phyloP scores from a whole-genome alignment of 257 asterid species.

The Scutellaria barbata region DNA sequence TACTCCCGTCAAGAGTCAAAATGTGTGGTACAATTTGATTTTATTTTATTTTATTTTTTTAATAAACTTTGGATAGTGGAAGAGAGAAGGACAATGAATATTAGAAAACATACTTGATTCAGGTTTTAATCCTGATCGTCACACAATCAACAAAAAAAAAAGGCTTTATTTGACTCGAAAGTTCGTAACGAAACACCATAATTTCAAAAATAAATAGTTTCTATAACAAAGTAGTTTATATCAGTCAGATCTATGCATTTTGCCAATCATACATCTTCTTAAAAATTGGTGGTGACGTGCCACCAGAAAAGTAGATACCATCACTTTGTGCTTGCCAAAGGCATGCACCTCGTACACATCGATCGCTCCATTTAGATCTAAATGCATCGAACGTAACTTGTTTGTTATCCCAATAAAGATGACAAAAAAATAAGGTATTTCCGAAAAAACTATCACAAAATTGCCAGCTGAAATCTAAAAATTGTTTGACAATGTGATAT shows the following conservation, averaged over 20 bases:
- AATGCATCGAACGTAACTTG: slow-evolving; percentile 7
- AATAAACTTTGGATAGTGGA: too few relatives aligned
- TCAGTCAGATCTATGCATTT: background rate
- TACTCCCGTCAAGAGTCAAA: too few relatives aligned
- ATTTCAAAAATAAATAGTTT: too few relatives aligned
- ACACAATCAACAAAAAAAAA: too few relatives aligned
- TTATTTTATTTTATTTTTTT: too few relatives aligned
- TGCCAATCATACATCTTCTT: background rate
- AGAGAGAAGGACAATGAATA: too few relatives aligned
- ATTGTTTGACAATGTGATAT: background rate
- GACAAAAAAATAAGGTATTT: slow-evolving; percentile 26
- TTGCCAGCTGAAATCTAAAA: background rate
- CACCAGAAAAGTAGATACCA: slow-evolving; percentile 14
- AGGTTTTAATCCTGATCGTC: too few relatives aligned
- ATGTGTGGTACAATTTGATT: too few relatives aligned
- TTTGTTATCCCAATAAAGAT: slow-evolving; percentile 32
- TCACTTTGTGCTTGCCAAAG: slow-evolving; percentile 13
- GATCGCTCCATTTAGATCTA: background rate
- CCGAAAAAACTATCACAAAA: background rate
- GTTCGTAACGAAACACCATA: too few relatives aligned
- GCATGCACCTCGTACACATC: background rate
- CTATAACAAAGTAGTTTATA: background rate
- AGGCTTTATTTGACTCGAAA: too few relatives aligned
- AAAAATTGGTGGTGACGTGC: background rate
- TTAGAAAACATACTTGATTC: too few relatives aligned